Conservation (phyloP, 345 rosid species). For the Rhizophora apiculata region DNA sequence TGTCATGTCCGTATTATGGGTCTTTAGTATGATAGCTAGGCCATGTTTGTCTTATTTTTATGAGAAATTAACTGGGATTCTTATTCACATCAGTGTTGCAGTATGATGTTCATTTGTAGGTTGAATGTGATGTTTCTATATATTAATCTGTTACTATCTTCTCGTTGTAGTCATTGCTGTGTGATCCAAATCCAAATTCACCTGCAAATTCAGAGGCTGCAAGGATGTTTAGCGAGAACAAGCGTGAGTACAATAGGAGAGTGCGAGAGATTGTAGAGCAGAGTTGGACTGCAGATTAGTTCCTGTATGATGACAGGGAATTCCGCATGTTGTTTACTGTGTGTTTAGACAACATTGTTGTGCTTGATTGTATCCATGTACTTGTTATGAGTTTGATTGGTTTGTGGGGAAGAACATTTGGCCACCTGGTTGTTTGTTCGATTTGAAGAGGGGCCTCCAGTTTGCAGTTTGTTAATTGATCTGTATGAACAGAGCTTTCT, state of each 20-base stretch:
- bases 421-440: background rate
- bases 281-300: conserved; percentile 90
- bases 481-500: background rate
- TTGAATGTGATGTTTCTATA: background rate
- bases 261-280: conserved; percentile 90
- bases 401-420: background rate
- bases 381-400: background rate
- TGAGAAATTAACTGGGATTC: too few species aligned
- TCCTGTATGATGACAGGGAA: background rate
- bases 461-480: too few species aligned
- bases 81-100: too few species aligned
- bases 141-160: background rate
- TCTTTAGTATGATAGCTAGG: too few species aligned
- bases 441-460: too few species aligned
- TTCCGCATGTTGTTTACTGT: background rate
- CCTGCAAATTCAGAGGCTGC: conserved; percentile 99
- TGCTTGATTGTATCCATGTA: background rate
- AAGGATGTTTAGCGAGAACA: conserved; percentile 91
- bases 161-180: conserved; percentile 67
- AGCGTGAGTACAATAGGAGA: conserved; percentile 92
- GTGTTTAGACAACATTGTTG: background rate
- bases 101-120: too few species aligned
- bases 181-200: conserved; percentile 95
- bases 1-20: too few species aligned
- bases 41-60: too few species aligned